Conservation (phyloP, 2,329 filamentous ascomycete species). For the Knoxdaviesia capensis region DNA sequence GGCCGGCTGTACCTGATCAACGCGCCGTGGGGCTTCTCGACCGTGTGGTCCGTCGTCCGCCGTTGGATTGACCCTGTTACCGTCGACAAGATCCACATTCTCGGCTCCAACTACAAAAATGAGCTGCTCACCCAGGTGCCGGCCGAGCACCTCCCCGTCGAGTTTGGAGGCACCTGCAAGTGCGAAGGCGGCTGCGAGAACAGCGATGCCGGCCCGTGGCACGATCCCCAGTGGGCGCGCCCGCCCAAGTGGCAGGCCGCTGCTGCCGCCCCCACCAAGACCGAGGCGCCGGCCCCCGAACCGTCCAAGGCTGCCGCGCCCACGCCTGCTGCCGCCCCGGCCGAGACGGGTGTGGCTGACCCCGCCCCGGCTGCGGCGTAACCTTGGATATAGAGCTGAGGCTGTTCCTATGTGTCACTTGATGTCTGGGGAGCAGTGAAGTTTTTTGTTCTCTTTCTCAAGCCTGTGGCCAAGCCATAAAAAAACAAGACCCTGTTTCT, state of each 20-base stretch:
- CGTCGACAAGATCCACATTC: constrained; percentile 83
- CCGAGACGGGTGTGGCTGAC: constrained; percentile 8
- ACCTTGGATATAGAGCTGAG: neutral
- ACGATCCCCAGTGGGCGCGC: constrained; percentile 45
- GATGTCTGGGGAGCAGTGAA: too few relatives aligned
- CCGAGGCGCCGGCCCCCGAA: constrained; percentile 12
- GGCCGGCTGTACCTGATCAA: constrained; percentile 97
- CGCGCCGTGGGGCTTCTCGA: constrained; percentile 84
- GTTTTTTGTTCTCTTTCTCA: too few relatives aligned
- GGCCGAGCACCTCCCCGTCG: constrained; percentile 70
- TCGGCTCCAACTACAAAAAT: constrained; percentile 62
- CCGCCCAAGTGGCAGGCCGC: constrained; percentile 39
- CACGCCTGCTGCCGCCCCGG: constrained; percentile 11
- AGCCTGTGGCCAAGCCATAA: neutral
- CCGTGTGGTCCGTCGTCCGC: constrained; percentile 73
- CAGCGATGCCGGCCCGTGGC: constrained; percentile 85
- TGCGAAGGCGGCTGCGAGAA: constrained; percentile 69
- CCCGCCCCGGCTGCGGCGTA: constrained; percentile 5
- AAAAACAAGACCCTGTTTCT: constrained; percentile 4
- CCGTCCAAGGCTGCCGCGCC: constrained; percentile 12
- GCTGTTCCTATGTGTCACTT: too few relatives aligned
- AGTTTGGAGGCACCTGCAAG: constrained; percentile 67
- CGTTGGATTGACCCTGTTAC: constrained; percentile 93
- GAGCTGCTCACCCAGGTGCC: constrained; percentile 74
- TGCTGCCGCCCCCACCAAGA: constrained; percentile 7